These are phyloP conservation scores for Lactarius indigo DNA, from an alignment of 768 basidiomycete genomes.

Conservation along the genomic window DNA sequence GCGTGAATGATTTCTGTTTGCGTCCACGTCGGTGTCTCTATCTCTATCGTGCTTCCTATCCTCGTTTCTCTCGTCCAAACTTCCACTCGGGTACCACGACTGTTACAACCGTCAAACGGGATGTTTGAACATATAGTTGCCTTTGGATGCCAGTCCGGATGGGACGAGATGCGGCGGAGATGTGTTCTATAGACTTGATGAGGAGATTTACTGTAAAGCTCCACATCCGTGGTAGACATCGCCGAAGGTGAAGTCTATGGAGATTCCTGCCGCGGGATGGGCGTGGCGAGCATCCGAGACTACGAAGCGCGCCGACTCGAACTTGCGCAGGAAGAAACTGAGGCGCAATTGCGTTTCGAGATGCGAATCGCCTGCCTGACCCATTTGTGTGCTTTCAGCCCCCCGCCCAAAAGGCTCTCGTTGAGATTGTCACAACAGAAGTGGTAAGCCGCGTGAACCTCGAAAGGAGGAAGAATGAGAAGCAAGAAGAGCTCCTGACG, in stretches of 20 bases:
- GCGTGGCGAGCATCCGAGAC: constrained; percentile 79
- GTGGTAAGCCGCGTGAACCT: constrained; percentile 49
- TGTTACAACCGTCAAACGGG: no score
- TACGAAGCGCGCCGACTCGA: constrained; percentile 92
- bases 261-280: constrained; percentile 75
- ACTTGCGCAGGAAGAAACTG: constrained; percentile 84
- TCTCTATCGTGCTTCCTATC: no score
- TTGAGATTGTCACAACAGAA: constrained; percentile 51
- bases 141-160: no score
- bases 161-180: no score
- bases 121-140: no score
- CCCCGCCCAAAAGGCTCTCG: constrained; percentile 33
- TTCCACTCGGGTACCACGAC: no score
- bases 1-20: no score
- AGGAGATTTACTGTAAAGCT: constrained; percentile 49
- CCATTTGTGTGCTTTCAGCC: constrained; percentile 63
- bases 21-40: no score
- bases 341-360: constrained; percentile 76
- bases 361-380: constrained; percentile 82
- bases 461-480: constrained; percentile 49
- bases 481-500: constrained; percentile 57
- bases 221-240: constrained; percentile 57
- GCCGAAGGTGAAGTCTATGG: constrained; percentile 81
- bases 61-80: no score
- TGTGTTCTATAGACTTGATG: constrained; percentile 49